phyloP scores from a whole-genome alignment of 2,329 filamentous ascomycete genomes.

The Lecanicillium sp. region DNA sequence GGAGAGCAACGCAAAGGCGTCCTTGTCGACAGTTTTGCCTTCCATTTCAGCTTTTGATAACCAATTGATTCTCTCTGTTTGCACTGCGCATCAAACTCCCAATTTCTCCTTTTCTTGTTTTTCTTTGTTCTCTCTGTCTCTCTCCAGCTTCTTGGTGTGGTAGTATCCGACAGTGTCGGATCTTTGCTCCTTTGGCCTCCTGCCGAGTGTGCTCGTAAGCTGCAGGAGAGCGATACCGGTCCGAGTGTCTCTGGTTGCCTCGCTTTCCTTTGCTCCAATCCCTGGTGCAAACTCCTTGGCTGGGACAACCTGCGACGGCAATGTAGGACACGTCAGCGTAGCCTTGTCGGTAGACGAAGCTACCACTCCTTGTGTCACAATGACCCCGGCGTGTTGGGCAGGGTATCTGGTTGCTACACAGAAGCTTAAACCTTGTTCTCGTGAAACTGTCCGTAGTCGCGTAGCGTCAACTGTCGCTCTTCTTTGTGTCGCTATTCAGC shows the following conservation, averaged over 20 bases:
- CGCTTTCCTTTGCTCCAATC: not conserved
- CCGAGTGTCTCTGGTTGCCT: not conserved
- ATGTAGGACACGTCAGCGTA: constrained; percentile 5
- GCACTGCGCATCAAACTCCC: too few species aligned
- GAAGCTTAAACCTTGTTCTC: not conserved
- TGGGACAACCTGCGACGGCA: not conserved
- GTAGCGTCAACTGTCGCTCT: not conserved
- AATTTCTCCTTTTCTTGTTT: not conserved
- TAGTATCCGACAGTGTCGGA: not conserved
- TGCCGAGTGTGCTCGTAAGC: too few species aligned
- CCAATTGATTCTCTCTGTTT: too few species aligned
- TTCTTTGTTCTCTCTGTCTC: not conserved
- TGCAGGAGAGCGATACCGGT: not conserved
- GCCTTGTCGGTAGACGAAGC: not conserved
- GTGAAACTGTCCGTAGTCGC: not conserved
- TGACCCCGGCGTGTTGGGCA: not conserved
- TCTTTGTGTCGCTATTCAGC: not conserved
- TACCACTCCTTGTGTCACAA: not conserved
- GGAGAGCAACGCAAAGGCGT: constrained; percentile 1
- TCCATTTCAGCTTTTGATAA: too few species aligned
- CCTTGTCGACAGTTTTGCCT: not conserved
- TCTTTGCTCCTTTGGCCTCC: not conserved
- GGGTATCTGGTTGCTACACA: not conserved
- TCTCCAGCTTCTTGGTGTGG: not conserved
- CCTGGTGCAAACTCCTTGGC: constrained; percentile 23